phyloP scores from a whole-genome alignment of 1,284 basidiomycete species.

The Ustilago nuda region DNA sequence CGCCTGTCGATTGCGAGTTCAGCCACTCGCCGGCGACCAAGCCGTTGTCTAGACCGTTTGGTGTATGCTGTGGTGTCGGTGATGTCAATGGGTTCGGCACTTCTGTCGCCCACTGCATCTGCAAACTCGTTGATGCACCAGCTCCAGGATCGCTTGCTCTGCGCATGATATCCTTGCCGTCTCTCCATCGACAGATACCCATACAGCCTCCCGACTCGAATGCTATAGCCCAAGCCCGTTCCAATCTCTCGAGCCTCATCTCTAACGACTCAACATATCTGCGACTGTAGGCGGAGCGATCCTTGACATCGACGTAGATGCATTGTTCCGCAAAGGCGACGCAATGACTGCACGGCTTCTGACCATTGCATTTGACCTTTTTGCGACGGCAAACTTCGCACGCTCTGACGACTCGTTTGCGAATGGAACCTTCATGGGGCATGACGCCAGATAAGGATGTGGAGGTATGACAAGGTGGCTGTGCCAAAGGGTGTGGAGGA shows the following conservation, averaged over 20 bases:
- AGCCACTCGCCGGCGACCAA: not conserved
- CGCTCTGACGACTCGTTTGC: slow-evolving; percentile 48
- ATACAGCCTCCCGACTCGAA: not conserved
- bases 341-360: slow-evolving; percentile 52
- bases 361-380: slow-evolving; percentile 59
- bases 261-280: slow-evolving; percentile 55
- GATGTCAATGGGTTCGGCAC: not conserved
- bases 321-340: slow-evolving; percentile 47
- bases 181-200: not conserved
- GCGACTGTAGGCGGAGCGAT: slow-evolving; percentile 48
- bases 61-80: not conserved
- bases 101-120: not conserved
- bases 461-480: not conserved
- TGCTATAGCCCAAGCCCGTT: slow-evolving; percentile 11
- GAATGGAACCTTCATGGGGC: slow-evolving; percentile 26
- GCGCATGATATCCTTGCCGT: not conserved
- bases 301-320: slow-evolving; percentile 47
- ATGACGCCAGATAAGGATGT: not conserved
- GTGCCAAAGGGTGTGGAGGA: slow-evolving; percentile 4
- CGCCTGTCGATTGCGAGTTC: not conserved
- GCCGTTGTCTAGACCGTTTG: not conserved
- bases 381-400: slow-evolving; percentile 57
- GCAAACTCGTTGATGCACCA: not conserved
- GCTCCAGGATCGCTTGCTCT: slow-evolving; percentile 13
- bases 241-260: slow-evolving; percentile 37